phyloP scores from a whole-genome alignment of 2,329 filamentous ascomycete genomes.

The Diaporthe batatas region DNA sequence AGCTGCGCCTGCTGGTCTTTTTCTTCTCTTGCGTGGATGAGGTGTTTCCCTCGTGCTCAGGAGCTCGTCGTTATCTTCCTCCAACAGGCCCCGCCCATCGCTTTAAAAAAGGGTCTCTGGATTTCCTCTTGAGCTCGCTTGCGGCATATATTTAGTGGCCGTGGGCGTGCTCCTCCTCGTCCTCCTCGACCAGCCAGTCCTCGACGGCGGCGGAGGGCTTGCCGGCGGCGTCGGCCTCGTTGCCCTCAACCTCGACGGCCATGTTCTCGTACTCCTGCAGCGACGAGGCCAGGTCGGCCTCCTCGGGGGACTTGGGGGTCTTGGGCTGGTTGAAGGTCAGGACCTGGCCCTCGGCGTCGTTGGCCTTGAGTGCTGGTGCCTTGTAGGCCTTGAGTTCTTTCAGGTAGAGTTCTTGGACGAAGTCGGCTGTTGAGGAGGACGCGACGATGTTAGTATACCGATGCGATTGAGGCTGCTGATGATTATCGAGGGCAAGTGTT shows the following conservation, averaged over 20 bases:
- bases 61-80: background rate
- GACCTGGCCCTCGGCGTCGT: conserved; percentile 90
- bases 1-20: conserved; percentile 22
- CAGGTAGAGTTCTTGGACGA: conserved; percentile 98
- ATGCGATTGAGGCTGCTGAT: background rate
- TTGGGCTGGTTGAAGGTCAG: conserved; percentile 87
- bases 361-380: conserved; percentile 82
- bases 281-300: conserved; percentile 90
- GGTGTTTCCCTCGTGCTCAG: conserved; percentile 29
- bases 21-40: conserved; percentile 17
- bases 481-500: background rate
- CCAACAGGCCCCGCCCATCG: background rate
- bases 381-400: conserved; percentile 98
- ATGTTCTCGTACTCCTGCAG: conserved; percentile 95
- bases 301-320: conserved; percentile 89
- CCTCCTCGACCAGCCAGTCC: conserved; percentile 89
- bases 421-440: conserved; percentile 76
- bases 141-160: conserved; percentile 60
- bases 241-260: conserved; percentile 93
- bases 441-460: conserved; percentile 46
- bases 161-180: conserved; percentile 61
- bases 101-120: background rate
- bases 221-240: conserved; percentile 73
- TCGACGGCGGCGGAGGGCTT: conserved; percentile 69
- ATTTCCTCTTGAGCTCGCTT: background rate